Percentiles rank a stretch among this genome's conserved stretches.
These are phyloP conservation scores for Sphaerulina populicola DNA, from an alignment of 2,329 filamentous ascomycete species.

Conservation along the genomic window DNA sequence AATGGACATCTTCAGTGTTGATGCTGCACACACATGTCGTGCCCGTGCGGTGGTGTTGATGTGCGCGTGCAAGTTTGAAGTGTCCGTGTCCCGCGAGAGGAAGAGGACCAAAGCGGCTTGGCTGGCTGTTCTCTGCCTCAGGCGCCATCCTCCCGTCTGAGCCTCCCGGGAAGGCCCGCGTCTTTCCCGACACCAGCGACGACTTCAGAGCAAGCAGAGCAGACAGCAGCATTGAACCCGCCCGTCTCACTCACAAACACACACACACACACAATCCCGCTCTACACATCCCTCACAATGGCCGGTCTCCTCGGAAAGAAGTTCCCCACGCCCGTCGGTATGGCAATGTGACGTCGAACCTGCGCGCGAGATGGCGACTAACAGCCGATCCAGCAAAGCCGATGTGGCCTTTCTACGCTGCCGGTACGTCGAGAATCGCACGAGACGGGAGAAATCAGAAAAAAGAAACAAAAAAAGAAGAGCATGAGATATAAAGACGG, in stretches of 20 bases:
- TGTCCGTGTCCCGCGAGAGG: too few species aligned
- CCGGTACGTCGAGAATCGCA: slow-evolving; percentile 54
- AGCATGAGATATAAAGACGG: background rate
- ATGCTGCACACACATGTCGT: background rate
- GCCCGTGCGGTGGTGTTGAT: background rate
- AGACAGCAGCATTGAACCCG: slow-evolving; percentile 4
- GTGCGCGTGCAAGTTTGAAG: background rate
- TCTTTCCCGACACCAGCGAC: background rate
- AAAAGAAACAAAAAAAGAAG: background rate
- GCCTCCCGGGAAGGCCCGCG: background rate
- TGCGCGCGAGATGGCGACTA: slow-evolving; percentile 12
- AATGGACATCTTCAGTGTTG: background rate
- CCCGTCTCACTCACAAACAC: background rate
- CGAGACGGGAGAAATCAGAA: background rate
- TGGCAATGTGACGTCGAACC: slow-evolving; percentile 25
- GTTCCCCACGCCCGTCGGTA: slow-evolving; percentile 44
- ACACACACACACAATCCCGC: background rate
- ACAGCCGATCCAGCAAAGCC: slow-evolving; percentile 59
- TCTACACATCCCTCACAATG: slow-evolving; percentile 20
- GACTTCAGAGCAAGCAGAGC: slow-evolving; percentile 1
- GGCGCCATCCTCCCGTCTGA: background rate
- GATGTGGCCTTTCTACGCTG: slow-evolving; percentile 86
- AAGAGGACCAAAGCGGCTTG: background rate
- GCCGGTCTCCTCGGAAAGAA: slow-evolving; percentile 43
- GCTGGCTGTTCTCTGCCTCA: background rate